These are phyloP conservation scores for Candida pseudoviswanathii DNA, from an alignment of 1,139 yeast genomes.

Conservation along the genomic window DNA sequence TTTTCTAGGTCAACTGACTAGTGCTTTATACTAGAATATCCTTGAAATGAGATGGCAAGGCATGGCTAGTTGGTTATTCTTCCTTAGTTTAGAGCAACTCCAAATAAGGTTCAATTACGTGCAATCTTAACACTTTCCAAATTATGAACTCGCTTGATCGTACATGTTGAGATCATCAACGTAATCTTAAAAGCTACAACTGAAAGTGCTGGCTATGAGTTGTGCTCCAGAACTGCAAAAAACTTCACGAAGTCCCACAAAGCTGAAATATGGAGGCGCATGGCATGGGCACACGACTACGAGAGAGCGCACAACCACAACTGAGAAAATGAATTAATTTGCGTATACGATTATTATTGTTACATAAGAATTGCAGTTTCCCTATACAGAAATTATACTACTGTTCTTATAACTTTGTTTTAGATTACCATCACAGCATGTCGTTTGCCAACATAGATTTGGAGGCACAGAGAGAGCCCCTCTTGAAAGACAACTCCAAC, in stretches of 20 bases:
- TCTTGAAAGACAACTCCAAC: slow-evolving; percentile 9
- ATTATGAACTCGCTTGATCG: neutral
- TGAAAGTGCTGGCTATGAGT: neutral
- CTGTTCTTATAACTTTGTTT: no score
- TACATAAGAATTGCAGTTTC: no score
- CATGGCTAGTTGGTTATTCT: neutral
- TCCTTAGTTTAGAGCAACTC: neutral
- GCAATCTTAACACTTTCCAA: neutral
- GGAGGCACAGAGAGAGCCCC: slow-evolving; percentile 50
- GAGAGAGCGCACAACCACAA: neutral
- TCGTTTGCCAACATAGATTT: slow-evolving; percentile 62
- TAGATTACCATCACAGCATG: slow-evolving; percentile 32
- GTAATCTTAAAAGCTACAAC: neutral
- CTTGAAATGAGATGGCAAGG: neutral
- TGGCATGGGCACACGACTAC: neutral
- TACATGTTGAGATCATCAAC: neutral
- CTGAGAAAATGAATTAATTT: neutral
- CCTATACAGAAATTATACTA: no score
- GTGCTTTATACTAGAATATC: slow-evolving; percentile 1
- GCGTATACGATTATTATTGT: neutral
- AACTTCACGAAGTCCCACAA: neutral
- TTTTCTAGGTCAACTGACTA: neutral
- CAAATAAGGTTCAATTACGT: neutral
- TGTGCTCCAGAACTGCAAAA: no score
- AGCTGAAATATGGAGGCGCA: neutral